Conservation (phyloP, 129 eudicot species). For the Flaveria robusta region DNA sequence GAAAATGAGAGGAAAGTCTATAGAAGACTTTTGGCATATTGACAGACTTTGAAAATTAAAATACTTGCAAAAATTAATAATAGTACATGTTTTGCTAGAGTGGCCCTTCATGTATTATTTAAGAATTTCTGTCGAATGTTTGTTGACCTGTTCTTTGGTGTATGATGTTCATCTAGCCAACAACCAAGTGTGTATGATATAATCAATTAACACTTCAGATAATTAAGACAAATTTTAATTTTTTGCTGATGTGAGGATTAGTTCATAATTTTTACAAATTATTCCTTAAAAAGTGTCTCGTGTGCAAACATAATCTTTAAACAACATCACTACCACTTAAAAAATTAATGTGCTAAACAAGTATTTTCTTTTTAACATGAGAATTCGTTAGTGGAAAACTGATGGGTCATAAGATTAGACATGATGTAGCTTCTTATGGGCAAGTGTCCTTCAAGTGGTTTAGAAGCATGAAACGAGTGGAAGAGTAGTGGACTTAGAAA, state of each 20-base stretch:
- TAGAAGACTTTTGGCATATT: neutral
- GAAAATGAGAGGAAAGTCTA: neutral
- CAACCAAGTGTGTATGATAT: neutral
- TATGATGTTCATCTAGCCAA: neutral
- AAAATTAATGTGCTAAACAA: too few relatives aligned
- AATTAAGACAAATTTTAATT: neutral
- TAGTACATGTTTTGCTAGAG: neutral
- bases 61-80: neutral
- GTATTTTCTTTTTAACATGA: too few relatives aligned
- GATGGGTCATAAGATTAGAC: too few relatives aligned
- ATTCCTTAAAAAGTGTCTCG: too few relatives aligned
- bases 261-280: neutral
- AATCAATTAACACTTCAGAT: neutral
- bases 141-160: neutral
- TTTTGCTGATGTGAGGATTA: neutral
- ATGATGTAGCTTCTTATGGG: too few relatives aligned
- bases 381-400: too few relatives aligned
- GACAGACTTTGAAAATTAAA: neutral
- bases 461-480: too few relatives aligned
- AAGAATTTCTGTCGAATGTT: neutral
- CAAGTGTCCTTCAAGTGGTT: too few relatives aligned
- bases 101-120: neutral
- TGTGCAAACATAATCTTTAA: too few relatives aligned
- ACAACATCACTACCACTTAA: too few relatives aligned
- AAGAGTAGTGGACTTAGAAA: too few relatives aligned